phyloP scores from a whole-genome alignment of 352 stramenopile genomes.

The Globisporangium echinulatum region DNA sequence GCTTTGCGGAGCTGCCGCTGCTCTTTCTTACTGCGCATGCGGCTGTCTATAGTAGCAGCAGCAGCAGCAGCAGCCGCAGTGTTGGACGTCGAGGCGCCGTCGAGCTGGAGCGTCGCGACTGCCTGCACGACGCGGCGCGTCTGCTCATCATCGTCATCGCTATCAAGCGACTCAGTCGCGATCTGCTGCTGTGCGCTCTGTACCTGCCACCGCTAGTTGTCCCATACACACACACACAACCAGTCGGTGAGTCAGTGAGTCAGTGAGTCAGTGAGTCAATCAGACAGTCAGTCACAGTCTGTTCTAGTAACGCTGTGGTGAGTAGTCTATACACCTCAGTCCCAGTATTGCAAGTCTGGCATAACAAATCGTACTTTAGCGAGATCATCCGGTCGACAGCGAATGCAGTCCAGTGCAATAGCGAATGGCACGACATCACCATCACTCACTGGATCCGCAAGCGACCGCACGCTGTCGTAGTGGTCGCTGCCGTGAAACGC shows the following conservation, averaged over 20 bases:
- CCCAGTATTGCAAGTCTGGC: too few species aligned
- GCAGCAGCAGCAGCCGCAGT: too few species aligned
- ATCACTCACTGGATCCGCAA: constrained; percentile 26
- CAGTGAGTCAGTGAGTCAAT: too few species aligned
- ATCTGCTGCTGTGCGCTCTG: neutral
- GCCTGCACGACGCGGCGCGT: neutral
- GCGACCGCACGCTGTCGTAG: constrained; percentile 71
- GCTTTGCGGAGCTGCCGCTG: constrained; percentile 28
- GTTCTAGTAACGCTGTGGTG: too few species aligned
- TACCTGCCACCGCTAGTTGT: too few species aligned
- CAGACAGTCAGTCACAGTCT: too few species aligned
- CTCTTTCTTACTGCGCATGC: constrained; percentile 42
- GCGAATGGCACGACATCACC: constrained; percentile 26
- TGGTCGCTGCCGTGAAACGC: constrained; percentile 74
- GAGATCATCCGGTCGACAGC: constrained; percentile 50
- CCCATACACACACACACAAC: too few species aligned
- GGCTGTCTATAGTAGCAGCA: neutral
- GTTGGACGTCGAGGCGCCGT: neutral
- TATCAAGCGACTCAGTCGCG: neutral
- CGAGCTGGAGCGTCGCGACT: constrained; percentile 5
- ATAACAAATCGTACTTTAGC: constrained; percentile 26
- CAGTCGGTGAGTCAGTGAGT: too few species aligned
- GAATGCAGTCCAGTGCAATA: constrained; percentile 54
- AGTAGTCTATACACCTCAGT: too few species aligned
- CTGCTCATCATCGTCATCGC: neutral